These are phyloP conservation scores for Boletus patriciae DNA, from an alignment of 768 basidiomycete species.

Conservation along the genomic window DNA sequence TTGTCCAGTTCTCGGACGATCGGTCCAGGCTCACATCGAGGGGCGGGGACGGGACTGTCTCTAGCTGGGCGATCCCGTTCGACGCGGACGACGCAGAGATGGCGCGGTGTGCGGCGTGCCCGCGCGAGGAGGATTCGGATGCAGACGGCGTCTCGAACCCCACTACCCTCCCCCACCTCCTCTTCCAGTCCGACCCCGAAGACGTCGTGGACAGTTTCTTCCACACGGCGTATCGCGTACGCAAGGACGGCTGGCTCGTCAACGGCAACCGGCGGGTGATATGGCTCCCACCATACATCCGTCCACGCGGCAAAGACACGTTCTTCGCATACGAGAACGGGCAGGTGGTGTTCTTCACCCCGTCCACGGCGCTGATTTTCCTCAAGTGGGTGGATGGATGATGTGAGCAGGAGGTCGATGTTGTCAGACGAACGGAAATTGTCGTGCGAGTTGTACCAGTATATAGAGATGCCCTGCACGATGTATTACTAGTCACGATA, in stretches of 20 bases:
- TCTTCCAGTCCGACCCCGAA: conserved; percentile 8
- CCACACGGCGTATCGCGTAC: conserved; percentile 13
- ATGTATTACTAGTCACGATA: too few species aligned
- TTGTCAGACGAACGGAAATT: neutral
- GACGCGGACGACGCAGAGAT: neutral
- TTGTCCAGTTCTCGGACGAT: conserved; percentile 13
- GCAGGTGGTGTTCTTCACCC: neutral
- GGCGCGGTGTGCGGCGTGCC: neutral
- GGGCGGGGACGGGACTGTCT: conserved; percentile 12
- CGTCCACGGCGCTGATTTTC: neutral
- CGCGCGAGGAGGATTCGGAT: neutral
- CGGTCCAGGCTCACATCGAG: conserved; percentile 6
- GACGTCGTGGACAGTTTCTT: conserved; percentile 6
- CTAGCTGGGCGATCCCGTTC: conserved; percentile 7
- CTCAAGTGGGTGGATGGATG: conserved; percentile 1
- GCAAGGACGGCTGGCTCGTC: conserved; percentile 23
- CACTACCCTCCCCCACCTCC: neutral
- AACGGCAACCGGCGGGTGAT: conserved; percentile 17
- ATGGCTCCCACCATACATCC: conserved; percentile 7
- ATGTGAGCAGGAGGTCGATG: neutral
- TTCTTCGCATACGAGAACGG: conserved; percentile 14
- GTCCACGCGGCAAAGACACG: conserved; percentile 3
- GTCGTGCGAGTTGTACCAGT: neutral
- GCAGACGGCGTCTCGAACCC: neutral
- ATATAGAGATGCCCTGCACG: neutral